A percentile compares a stretch with the other conserved stretches of the same genome.
Conservation (phyloP, 2,329 filamentous ascomycete species). For the Microdochium paspali region DNA sequence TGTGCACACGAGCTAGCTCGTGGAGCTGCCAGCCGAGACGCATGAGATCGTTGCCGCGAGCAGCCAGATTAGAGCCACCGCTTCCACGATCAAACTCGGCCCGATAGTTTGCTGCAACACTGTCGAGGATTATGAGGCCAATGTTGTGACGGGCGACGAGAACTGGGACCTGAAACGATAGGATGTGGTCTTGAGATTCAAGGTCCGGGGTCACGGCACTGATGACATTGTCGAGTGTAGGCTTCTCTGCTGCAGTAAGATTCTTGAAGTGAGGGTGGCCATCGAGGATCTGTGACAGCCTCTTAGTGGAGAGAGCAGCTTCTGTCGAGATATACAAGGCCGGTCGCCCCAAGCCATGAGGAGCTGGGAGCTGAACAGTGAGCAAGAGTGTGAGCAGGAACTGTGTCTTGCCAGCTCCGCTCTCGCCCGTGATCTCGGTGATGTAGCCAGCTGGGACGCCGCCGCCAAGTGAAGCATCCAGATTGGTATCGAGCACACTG, state of each 20-base stretch:
- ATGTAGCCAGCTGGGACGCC: constrained; percentile 75
- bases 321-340: constrained; percentile 94
- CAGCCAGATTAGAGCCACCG: constrained; percentile 54
- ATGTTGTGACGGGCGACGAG: constrained; percentile 67
- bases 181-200: constrained; percentile 90
- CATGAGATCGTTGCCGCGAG: constrained; percentile 67
- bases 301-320: constrained; percentile 69
- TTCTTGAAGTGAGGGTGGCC: constrained; percentile 50
- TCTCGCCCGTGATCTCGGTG: constrained; percentile 87
- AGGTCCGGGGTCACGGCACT: constrained; percentile 81
- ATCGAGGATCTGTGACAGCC: constrained; percentile 69
- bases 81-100: constrained; percentile 67
- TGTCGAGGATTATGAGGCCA: constrained; percentile 80
- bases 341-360: constrained; percentile 60
- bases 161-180: constrained; percentile 85
- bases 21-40: constrained; percentile 68
- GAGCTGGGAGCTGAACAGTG: constrained; percentile 69
- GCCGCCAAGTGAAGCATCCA: constrained; percentile 65
- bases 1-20: constrained; percentile 62
- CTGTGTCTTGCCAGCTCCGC: constrained; percentile 91
- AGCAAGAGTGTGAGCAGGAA: constrained; percentile 79
- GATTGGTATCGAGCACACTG: constrained; percentile 66
- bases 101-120: constrained; percentile 89
- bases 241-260: constrained; percentile 19
- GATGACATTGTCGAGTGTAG: constrained; percentile 68